Evolutionary conservation across 2,329 filamentous ascomycete genomes (phyloP).

Genomic region (Myriosclerotinia scirpicola): DNA sequence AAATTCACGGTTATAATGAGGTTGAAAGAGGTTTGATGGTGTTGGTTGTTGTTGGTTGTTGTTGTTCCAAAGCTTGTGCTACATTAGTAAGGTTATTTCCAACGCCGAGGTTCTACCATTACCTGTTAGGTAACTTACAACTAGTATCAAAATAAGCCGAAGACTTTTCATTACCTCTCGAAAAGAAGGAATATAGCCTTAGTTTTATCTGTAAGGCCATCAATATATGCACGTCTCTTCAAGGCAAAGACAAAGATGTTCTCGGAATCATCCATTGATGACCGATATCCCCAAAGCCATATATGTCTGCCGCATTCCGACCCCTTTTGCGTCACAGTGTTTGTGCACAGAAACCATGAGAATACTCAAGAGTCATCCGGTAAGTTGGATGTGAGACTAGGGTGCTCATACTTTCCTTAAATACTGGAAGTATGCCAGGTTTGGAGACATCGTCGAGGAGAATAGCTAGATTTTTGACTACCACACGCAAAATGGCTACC

Average conservation of each 20-base stretch:
- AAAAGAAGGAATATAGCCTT: too few relatives aligned
- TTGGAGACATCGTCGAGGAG: neutral
- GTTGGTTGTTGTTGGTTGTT: too few relatives aligned
- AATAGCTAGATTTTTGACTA: neutral
- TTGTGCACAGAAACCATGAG: neutral
- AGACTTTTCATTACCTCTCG: too few relatives aligned
- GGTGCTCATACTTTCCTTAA: neutral
- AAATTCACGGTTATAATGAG: neutral
- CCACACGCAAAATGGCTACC: neutral
- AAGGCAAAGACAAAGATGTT: neutral
- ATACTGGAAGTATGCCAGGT: neutral
- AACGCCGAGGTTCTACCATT: neutral
- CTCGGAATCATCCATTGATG: neutral
- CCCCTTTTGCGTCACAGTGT: neutral
- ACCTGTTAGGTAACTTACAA: too few relatives aligned
- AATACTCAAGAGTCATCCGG: slow-evolving; percentile 8
- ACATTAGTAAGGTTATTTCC: neutral
- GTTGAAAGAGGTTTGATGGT: neutral
- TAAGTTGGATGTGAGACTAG: neutral
- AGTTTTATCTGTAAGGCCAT: too few relatives aligned
- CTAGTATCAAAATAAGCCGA: too few relatives aligned
- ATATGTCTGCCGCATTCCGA: neutral
- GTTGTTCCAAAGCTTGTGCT: too few relatives aligned
- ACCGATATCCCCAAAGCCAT: neutral
- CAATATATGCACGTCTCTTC: too few relatives aligned